Evolutionary conservation across 768 basidiomycete genomes (phyloP).

Genomic region (Termitomyces heimii): DNA sequence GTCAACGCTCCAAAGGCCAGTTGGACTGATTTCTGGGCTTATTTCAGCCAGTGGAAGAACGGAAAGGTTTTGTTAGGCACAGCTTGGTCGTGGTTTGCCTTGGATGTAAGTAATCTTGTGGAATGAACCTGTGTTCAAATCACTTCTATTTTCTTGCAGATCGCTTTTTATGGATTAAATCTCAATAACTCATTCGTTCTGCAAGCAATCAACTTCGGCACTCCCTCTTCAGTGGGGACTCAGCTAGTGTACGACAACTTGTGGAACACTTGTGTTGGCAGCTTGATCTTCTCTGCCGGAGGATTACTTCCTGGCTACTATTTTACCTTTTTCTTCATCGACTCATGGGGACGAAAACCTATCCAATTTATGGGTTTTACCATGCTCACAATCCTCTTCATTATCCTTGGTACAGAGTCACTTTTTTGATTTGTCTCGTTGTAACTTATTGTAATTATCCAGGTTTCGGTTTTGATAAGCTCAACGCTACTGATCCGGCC

Average conservation of each 20-base stretch:
- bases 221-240: conserved; percentile 25
- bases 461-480: conserved; percentile 65
- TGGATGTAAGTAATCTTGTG: conserved; percentile 49
- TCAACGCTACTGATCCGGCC: conserved; percentile 33
- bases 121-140: not conserved
- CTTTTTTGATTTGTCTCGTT: not conserved
- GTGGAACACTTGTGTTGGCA: conserved; percentile 64
- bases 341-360: conserved; percentile 76
- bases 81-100: conserved; percentile 84
- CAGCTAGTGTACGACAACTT: conserved; percentile 49
- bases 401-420: conserved; percentile 54
- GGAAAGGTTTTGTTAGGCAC: conserved; percentile 76
- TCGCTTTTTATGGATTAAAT: conserved; percentile 86
- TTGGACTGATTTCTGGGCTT: conserved; percentile 54
- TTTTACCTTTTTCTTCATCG: conserved; percentile 56
- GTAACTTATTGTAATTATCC: not conserved
- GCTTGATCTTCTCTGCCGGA: conserved; percentile 67
- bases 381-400: conserved; percentile 58
- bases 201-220: conserved; percentile 67
- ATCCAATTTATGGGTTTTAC: conserved; percentile 78
- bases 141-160: conserved; percentile 27
- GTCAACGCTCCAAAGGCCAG: conserved; percentile 65
- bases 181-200: conserved; percentile 79
- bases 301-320: conserved; percentile 84
- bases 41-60: conserved; percentile 76